Conservation (phyloP, 768 basidiomycete genomes). For the Tubosaeta sp. region DNA sequence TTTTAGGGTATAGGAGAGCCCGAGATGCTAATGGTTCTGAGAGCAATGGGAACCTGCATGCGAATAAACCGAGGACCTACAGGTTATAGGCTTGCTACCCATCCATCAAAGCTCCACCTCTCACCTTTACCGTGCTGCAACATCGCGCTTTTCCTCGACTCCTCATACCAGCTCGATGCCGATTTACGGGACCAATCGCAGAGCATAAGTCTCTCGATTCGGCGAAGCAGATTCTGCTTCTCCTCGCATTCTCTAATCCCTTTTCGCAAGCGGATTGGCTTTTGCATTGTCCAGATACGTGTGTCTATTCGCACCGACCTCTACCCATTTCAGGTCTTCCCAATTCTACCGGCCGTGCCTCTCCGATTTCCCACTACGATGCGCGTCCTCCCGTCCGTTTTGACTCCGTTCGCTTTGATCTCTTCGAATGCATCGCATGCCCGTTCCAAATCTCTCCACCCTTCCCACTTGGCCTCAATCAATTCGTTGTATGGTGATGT, state of each 20-base stretch:
- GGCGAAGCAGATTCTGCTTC: conserved; percentile 44
- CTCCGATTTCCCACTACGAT: conserved; percentile 33
- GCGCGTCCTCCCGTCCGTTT: conserved; percentile 56
- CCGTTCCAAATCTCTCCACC: conserved; percentile 77
- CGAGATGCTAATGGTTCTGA: no score
- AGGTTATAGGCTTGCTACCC: no score
- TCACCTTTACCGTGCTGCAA: conserved; percentile 31
- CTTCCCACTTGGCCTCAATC: conserved; percentile 78
- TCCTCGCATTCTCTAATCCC: conserved; percentile 37
- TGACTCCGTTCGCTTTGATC: conserved; percentile 78
- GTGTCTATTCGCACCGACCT: conserved; percentile 4
- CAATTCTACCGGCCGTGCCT: conserved; percentile 44
- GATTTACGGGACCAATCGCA: conserved; percentile 19
- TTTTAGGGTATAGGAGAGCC: no score
- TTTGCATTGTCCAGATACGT: conserved; percentile 13
- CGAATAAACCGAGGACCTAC: no score
- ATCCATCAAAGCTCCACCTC: conserved; percentile 49
- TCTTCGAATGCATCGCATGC: conserved; percentile 72
- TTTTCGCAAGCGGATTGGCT: conserved; percentile 38
- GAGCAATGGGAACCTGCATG: no score
- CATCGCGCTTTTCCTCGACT: conserved; percentile 43
- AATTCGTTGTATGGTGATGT: conserved; percentile 87
- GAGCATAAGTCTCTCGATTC: conserved; percentile 45
- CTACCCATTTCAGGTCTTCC: conserved; percentile 6
- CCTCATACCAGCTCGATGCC: conserved; percentile 10